Evolutionary conservation across 305 asterid species (phyloP).

Genomic region (Solanum hybrid): DNA sequence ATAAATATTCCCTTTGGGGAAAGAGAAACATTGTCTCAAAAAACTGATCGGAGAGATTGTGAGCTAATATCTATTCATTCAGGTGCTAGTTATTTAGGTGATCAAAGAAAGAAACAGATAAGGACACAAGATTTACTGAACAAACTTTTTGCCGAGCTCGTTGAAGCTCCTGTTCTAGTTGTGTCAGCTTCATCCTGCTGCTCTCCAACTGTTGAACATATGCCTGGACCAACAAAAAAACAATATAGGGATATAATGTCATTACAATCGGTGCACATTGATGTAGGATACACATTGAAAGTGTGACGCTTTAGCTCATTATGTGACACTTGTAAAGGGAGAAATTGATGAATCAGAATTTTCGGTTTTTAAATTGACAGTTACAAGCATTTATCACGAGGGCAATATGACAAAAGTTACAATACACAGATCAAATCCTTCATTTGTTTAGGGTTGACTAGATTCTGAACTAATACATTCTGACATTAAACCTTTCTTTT

Average conservation of each 20-base stretch:
- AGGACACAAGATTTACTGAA: background rate
- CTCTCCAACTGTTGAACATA: constrained; percentile 30
- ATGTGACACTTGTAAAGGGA: background rate
- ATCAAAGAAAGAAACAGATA: background rate
- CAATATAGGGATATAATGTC: background rate
- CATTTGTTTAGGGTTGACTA: background rate
- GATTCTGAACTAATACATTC: background rate
- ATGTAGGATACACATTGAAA: background rate
- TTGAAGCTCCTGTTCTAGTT: constrained; percentile 32
- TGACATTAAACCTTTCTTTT: background rate
- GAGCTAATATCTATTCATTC: background rate
- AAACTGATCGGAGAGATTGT: background rate
- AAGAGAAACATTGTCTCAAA: background rate
- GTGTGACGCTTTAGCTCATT: background rate
- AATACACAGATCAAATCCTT: background rate
- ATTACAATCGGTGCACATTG: background rate
- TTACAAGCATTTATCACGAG: background rate
- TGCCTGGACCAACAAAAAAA: constrained; percentile 12
- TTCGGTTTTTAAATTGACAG: background rate
- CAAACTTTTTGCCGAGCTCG: background rate
- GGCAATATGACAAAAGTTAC: background rate
- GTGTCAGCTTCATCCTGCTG: constrained; percentile 24
- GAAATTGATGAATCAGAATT: background rate
- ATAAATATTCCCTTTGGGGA: constrained; percentile 72
- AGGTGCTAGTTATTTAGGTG: background rate